Evolutionary conservation across 169 alveolate species (phyloP).

Genomic region (Plasmodium reichenowi): DNA sequence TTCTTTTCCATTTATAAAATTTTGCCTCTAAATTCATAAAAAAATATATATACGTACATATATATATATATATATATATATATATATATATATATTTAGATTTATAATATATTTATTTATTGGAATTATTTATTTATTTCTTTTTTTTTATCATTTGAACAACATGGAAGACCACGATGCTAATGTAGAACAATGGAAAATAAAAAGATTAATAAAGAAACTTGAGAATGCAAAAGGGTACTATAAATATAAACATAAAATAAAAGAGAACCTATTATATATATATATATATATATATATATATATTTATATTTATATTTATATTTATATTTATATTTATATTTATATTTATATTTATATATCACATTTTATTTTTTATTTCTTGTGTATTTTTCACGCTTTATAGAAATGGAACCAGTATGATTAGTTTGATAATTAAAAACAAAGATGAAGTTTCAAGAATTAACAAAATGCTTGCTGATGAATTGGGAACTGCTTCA

Average conservation of each 20-base stretch:
- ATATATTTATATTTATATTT: background rate
- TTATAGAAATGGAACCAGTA: slow-evolving; percentile 95
- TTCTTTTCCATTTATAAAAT: too few species aligned
- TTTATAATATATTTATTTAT: background rate
- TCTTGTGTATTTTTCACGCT: background rate
- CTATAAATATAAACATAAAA: background rate
- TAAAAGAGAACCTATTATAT: background rate
- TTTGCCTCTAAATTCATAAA: background rate
- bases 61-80: background rate
- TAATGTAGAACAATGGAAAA: slow-evolving; percentile 95
- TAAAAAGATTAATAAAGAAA: slow-evolving; percentile 91
- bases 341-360: background rate
- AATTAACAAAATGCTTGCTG: slow-evolving; percentile 94
- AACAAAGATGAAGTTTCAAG: slow-evolving; percentile 97
- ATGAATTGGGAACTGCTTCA: slow-evolving; percentile 97
- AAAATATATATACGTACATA: background rate
- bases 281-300: background rate
- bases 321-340: too few species aligned
- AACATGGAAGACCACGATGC: slow-evolving; percentile 84
- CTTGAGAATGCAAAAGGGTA: slow-evolving; percentile 94
- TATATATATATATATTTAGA: background rate
- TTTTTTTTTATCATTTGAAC: background rate
- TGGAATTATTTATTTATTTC: background rate
- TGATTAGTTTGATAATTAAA: slow-evolving; percentile 96
- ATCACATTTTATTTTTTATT: background rate